phyloP scores from a whole-genome alignment of 352 stramenopile genomes.

The Pythium dissotocum region DNA sequence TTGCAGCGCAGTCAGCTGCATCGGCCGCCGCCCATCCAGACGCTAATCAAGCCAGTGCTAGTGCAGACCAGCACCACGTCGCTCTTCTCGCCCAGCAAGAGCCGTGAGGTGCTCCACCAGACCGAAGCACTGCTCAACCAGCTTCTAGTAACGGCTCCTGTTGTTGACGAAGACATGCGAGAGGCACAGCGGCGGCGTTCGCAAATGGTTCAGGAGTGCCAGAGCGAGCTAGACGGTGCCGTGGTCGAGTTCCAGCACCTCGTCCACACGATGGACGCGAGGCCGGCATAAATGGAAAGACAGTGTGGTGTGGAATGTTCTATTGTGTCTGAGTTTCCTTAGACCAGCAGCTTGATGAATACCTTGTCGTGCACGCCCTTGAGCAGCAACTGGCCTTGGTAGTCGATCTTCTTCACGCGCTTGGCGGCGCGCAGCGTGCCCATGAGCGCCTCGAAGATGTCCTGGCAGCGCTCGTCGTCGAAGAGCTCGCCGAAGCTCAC shows the following conservation, averaged over 20 bases:
- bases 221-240: conserved; percentile 55
- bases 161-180: conserved; percentile 16
- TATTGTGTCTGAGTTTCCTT: conserved; percentile 12
- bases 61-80: neutral
- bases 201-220: conserved; percentile 62
- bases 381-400: conserved; percentile 78
- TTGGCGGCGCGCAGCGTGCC: conserved; percentile 82
- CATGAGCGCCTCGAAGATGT: conserved; percentile 82
- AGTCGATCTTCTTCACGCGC: conserved; percentile 74
- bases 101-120: conserved; percentile 56
- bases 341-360: conserved; percentile 65
- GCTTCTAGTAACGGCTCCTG: conserved; percentile 27
- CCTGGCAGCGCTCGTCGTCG: conserved; percentile 78
- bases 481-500: conserved; percentile 82
- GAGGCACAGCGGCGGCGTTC: conserved; percentile 51
- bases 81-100: conserved; percentile 33
- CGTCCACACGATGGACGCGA: conserved; percentile 33
- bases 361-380: conserved; percentile 83
- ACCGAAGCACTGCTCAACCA: conserved; percentile 52
- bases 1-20: conserved; percentile 28
- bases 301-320: neutral
- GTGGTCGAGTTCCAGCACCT: conserved; percentile 67
- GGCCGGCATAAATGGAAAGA: conserved; percentile 1
- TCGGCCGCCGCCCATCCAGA: neutral
- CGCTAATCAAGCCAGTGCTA: neutral